Base-by-base conservation (phyloP, 2,329 filamentous ascomycete species). In the Atkinsonella texensis region DNA sequence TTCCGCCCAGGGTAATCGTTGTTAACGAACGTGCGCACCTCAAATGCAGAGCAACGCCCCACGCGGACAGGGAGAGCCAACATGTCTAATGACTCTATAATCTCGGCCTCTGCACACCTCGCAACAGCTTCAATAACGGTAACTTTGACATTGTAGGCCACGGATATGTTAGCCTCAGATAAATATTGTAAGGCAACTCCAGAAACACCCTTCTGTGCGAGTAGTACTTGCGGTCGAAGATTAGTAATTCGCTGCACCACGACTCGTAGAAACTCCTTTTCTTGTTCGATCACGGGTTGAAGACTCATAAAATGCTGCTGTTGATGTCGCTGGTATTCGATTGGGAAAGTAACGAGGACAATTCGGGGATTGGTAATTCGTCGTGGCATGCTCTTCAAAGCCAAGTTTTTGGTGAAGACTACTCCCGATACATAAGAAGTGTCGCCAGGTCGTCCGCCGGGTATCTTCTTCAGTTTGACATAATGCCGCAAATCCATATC, bases 401-500 rank as follows among this genome's bases (percentile, higher is more conserved):
- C 93, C 48, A 98, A 73, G 57, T 98, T 98, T 65, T 98, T 98
- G 12, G 89, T 93, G 65, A 98, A 98, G 1, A 98, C 90, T 9
- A 98, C 84, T 0, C 93, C 94, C 10, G 93, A 95, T 15, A 97
- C 85, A 65, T 98, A 98, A n/a, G 85, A 84, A 7, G 91, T 97
- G 67, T 98, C 91, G 23, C 87, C 83, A 17, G 91, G 90, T 56
- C 80, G 85, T 15, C 90, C 91, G 15, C 93, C 91, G 0, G 90
- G 87, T 12, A 98, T 93, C 64, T 94, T 95, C 65, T 98, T 98
- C 32, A 98, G 71, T 65, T 98, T 98, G 56, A 98, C 89, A 62
- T 96, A 98, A 64, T 97, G 90, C 3, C 93, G 81, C 54, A 98
- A 93, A 64, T 98, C 93, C 76, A 98, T 97, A 63, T 93, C 87